Conservation (phyloP, 768 basidiomycete species). For the Pleurotus pulmonarius region DNA sequence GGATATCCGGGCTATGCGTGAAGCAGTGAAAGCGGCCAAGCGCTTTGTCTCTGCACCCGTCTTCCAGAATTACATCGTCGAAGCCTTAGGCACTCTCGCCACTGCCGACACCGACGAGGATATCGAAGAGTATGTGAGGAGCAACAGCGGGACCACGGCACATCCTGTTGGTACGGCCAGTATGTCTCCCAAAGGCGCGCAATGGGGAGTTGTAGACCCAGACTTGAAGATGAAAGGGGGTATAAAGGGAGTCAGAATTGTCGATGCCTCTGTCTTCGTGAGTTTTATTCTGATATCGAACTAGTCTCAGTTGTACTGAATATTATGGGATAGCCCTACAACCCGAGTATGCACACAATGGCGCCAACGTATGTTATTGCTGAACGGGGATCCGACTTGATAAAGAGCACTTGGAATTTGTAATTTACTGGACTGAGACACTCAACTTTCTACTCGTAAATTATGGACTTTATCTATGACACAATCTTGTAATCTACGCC, state of each 20-base stretch:
- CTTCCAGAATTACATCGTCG: slow-evolving; percentile 23
- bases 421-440: no score
- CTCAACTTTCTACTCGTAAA: no score
- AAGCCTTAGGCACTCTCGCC: slow-evolving; percentile 13
- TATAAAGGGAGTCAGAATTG: slow-evolving; percentile 28
- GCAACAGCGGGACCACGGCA: slow-evolving; percentile 11
- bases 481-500: no score
- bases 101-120: slow-evolving; percentile 22
- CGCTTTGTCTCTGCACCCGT: slow-evolving; percentile 18
- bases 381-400: neutral
- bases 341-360: neutral
- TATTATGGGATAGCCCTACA: neutral
- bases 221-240: slow-evolving; percentile 27
- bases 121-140: slow-evolving; percentile 19
- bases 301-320: neutral
- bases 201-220: slow-evolving; percentile 29
- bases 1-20: slow-evolving; percentile 18
- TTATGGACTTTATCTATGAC: no score
- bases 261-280: slow-evolving; percentile 36
- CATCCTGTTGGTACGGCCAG: slow-evolving; percentile 27
- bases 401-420: neutral
- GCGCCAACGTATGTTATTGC: neutral
- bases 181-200: slow-evolving; percentile 24
- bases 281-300: slow-evolving; percentile 10
- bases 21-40: slow-evolving; percentile 20